Base-by-base conservation (phyloP, 2,329 filamentous ascomycete genomes). In the Colletotrichum lupini region DNA sequence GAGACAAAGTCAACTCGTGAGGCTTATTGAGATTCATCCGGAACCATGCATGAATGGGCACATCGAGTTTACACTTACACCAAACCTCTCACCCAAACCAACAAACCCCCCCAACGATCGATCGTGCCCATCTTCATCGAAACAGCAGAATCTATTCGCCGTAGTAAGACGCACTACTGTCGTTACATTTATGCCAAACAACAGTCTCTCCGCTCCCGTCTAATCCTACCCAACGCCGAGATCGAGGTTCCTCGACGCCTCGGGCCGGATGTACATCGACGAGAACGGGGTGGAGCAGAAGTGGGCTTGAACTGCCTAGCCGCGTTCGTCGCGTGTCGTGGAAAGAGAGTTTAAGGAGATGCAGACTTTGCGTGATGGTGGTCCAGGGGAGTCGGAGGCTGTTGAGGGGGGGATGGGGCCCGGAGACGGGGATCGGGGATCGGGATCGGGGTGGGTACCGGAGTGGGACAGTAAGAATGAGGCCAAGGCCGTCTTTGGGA, bases 131-230 rank as follows among this genome's bases (percentile, higher is more conserved):
- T 35, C 49, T 22, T 52, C 6, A n/a, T 67, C 32, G 73, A 75
- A 42, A 42, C n/a, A 19, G 70, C 67, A 9, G 67, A 70, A 26
- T 61, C 61, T 19, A 72, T 68, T 52, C 74, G 70, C 14, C 73
- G 74, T 60, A 75, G 75, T 22, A 74, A 74, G 67, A 49, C 65
- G 1, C 70, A 24, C 6, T 75, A 76, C 53, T 75, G 73, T 63
- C 73, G 60, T 14, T 66, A 59, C 56, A 60, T 71, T n/a, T 73
- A 76, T 66, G 35, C 61, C 16, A 52, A 46, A 26, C 63, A 74
- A n/a, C 60, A 49, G 61, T 35, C 71, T 16, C 66, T 67, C 58
- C 68, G 68, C 30, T 49, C 57, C 63, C 26, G 24, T 8, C 59
- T 74, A 46, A 49, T 65, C 9, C 70, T 74, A 4, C 70, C 75